Evolutionary conservation across 2,329 filamentous ascomycete genomes (phyloP).

Genomic region (Arthrinium phaeospermum): DNA sequence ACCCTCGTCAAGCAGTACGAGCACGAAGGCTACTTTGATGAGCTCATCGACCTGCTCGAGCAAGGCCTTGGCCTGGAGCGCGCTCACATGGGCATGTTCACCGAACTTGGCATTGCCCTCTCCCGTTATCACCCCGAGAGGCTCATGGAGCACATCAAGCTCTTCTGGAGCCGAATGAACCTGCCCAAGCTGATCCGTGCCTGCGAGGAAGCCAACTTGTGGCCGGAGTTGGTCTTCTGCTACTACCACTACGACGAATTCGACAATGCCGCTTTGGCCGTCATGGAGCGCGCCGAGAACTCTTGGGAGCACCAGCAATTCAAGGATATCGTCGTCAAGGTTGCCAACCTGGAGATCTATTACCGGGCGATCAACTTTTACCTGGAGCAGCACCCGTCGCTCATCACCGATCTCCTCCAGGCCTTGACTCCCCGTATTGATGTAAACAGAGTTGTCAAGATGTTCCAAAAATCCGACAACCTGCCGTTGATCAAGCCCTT

Average conservation of each 20-base stretch:
- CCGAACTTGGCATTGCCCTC: slow-evolving; percentile 86
- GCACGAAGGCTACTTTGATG: slow-evolving; percentile 95
- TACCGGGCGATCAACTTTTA: slow-evolving; percentile 98
- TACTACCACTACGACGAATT: slow-evolving; percentile 99
- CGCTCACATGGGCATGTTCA: slow-evolving; percentile 97
- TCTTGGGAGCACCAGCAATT: slow-evolving; percentile 99
- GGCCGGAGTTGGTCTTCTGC: slow-evolving; percentile 97
- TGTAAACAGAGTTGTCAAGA: slow-evolving; percentile 97
- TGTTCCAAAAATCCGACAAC: slow-evolving; percentile 99
- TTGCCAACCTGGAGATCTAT: slow-evolving; percentile 98
- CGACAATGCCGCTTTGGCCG: slow-evolving; percentile 94
- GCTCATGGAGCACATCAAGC: slow-evolving; percentile 97
- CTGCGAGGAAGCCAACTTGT: slow-evolving; percentile 92
- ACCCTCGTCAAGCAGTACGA: slow-evolving; percentile 97
- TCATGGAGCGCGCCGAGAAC: slow-evolving; percentile 97
- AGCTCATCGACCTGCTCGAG: slow-evolving; percentile 92
- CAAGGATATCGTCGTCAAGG: slow-evolving; percentile 98
- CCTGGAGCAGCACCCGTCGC: slow-evolving; percentile 92
- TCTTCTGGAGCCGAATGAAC: slow-evolving; percentile 98
- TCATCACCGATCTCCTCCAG: slow-evolving; percentile 94
- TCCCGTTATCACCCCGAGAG: slow-evolving; percentile 95
- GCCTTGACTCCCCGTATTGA: slow-evolving; percentile 92
- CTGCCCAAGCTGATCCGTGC: slow-evolving; percentile 95
- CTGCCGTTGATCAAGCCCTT: slow-evolving; percentile 98
- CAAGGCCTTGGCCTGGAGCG: slow-evolving; percentile 92